These are phyloP conservation scores for Neurospora sp. DNA, from an alignment of 495 filamentous ascomycete genomes.

Conservation along the genomic window DNA sequence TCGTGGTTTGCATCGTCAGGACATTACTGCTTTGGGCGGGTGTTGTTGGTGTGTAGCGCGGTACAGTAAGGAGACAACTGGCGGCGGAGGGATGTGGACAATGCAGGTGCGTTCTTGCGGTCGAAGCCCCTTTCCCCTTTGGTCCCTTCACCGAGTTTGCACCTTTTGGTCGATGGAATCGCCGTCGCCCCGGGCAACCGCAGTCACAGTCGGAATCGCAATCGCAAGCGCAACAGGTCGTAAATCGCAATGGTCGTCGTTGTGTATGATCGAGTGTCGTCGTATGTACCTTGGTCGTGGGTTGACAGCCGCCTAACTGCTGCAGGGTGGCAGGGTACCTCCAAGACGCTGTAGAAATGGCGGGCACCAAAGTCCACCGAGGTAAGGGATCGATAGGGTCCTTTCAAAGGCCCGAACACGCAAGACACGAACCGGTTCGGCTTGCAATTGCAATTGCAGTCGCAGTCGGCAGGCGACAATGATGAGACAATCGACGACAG, in stretches of 20 bases:
- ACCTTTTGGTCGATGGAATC: neutral
- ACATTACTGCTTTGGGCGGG: constrained; percentile 16
- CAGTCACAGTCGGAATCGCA: neutral
- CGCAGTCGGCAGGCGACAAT: neutral
- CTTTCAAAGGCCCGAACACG: neutral
- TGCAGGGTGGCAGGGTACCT: neutral
- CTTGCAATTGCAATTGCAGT: neutral
- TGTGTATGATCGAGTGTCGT: neutral
- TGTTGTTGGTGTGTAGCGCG: constrained; percentile 1
- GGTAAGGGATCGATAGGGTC: neutral
- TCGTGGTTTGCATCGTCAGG: constrained; percentile 32
- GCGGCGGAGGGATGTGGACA: constrained; percentile 17
- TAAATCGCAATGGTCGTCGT: neutral
- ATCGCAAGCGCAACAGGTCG: neutral
- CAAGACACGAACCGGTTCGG: neutral
- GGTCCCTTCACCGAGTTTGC: neutral
- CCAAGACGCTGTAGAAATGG: neutral
- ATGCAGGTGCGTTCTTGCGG: constrained; percentile 16
- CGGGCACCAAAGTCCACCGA: neutral
- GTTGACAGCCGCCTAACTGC: neutral
- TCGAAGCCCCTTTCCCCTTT: constrained; percentile 1
- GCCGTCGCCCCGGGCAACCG: neutral
- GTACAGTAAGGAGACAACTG: neutral
- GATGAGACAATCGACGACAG: neutral
- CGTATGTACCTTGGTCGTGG: too few relatives aligned